Conservation (phyloP, 345 rosid genomes). For the Salix suchowensis region DNA sequence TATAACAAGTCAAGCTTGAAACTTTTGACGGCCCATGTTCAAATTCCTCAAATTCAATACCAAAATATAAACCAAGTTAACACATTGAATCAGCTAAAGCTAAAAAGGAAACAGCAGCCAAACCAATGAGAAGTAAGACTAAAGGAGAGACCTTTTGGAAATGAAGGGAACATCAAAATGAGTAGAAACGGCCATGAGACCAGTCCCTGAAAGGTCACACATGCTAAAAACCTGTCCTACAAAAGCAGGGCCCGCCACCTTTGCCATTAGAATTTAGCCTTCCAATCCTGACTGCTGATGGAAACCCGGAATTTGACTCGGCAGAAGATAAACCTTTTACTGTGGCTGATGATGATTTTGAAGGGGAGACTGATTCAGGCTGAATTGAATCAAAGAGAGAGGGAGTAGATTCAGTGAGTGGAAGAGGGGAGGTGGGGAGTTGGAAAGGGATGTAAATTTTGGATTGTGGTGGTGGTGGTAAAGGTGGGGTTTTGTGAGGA, state of each 20-base stretch:
- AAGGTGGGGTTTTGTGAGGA: conserved; percentile 28
- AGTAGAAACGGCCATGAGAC: conserved; percentile 93
- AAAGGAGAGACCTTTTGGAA: conserved; percentile 53
- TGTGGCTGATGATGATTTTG: conserved; percentile 37
- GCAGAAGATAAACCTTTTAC: conserved; percentile 41
- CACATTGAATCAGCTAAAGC: background rate
- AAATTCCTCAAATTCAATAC: background rate
- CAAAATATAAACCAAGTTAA: background rate
- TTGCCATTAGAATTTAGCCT: conserved; percentile 61
- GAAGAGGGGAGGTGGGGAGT: conserved; percentile 33
- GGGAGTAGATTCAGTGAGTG: conserved; percentile 4
- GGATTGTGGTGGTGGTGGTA: conserved; percentile 24
- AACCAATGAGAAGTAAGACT: background rate
- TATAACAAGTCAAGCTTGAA: background rate
- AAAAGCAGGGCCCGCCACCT: conserved; percentile 91
- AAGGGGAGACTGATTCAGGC: conserved; percentile 35
- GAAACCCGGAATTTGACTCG: conserved; percentile 52
- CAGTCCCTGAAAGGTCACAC: conserved; percentile 96
- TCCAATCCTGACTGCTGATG: conserved; percentile 72
- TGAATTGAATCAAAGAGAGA: conserved; percentile 33
- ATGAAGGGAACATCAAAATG: conserved; percentile 87
- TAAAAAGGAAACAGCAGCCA: background rate
- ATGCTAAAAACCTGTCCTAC: conserved; percentile 96
- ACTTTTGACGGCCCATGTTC: background rate
- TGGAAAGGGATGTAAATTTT: conserved; percentile 50